Base-by-base conservation (phyloP, 768 basidiomycete species). In the Austroboletus eburneus region DNA sequence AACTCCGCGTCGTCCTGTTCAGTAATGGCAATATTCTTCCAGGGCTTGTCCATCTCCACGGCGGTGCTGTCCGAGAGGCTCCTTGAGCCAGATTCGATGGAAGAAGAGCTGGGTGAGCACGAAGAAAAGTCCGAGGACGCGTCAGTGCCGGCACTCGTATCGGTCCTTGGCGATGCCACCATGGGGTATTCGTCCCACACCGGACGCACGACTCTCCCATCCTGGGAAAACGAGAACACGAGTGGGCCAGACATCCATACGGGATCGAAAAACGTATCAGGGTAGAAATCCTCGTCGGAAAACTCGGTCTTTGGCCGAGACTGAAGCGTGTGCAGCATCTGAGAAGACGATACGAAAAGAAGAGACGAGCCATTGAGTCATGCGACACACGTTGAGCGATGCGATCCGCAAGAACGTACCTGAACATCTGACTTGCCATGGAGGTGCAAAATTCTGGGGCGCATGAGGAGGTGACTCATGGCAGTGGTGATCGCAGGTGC, bases 251-350 rank as follows among this genome's bases (percentile, higher is more conserved):
- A 46, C 52, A 50, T 63, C 74, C 79, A 35, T 64, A 72, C 29
- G 49, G 57, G 34, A 52, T 71, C 47, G 65, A 72, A 45, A 71
- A 79, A 48, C 63, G 72, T 27, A 72, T 83, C 54, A 63, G 72
- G 41, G 73, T 77, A 57, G 72, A 83, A 64, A 77, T 84, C 65
- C 22, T n/a, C n/a, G n/a, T n/a, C n/a, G n/a, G n/a, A n/a, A n/a
- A n/a, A n/a, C n/a, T n/a, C n/a, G n/a, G n/a, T n/a, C n/a, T n/a
- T n/a, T n/a, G 27, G 27, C 27, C 12, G 12, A 27, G 12, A 27
- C 27, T 6, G 12, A 27, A 27, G 27, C 12, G 27, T n/a, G n/a
- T n/a, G n/a, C n/a, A 27, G 27, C 27, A 6, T 5, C 27, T 5
- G 27, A 5, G 27, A 27, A 12, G 27, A 12, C 27, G 12, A 27